Base-by-base conservation (phyloP, 176 grass and related monocot species). In the Dactylis glomerata region DNA sequence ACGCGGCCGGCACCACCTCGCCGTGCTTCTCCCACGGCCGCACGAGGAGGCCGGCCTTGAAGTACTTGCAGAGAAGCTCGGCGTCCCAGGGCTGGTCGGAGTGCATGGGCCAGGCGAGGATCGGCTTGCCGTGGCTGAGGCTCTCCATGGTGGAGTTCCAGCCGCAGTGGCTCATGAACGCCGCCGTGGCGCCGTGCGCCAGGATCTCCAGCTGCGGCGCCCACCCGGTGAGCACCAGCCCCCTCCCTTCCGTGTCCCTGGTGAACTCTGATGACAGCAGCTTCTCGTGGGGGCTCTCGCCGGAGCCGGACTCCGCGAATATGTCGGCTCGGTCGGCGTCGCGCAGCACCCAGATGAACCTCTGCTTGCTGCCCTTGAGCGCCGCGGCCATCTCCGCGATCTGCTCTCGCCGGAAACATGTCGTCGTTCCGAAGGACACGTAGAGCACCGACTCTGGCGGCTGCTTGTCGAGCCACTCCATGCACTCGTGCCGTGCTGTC, bases 161-260 rank as follows among this genome's bases (percentile, higher is more conserved):
- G 7, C 90, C 90, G 42, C 94, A 94, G 55, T 97, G 94, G 69
- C 89, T 97, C 90, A 97, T 92, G 90, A 97, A 94, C 54, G 77
- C 84, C 1, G 78, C 92, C 50, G 79, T 92, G 52, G 90, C 50
- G 36, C 51, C 41, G 41, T 91, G 92, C 6, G 88, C 73, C 19
- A 94, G 67, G 31, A 97, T 91, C 76, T 94, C 92, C 70, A 91
- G 63, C 88, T 94, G 94, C 28, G 94, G 94, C 27, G 92, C 92
- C 94, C 94, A 97, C 22, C 65, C 86, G 42, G 89, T 83, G 56
- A 90, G 66, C 82, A 97, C 78, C 61, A 86, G 37, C 5, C 94
- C 90, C 3, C 28, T 69, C 3, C 83, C 90, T 33, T 16, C 15
- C 11, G 61, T 64, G 14, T 64, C 28, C 6, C 6, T 33, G 5